Evolutionary conservation across 371 early-diverging fungal genomes (phyloP).

Genomic region (Apophysomyces sp.): DNA sequence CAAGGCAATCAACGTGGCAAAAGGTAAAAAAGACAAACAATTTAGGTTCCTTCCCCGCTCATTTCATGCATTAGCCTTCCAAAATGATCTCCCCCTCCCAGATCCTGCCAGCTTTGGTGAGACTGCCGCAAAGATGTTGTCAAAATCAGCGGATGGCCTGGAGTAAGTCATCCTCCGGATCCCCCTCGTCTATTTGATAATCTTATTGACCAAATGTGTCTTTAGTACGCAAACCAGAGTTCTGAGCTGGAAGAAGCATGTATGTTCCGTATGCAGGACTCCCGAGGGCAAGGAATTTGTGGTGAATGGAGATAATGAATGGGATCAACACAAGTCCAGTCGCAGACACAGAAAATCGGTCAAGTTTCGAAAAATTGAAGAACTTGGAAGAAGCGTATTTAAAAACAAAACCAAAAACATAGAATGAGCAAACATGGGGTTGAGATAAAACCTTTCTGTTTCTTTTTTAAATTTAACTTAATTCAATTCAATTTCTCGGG

Average conservation of each 20-base stretch:
- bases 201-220: slow-evolving; percentile 2
- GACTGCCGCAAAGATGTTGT: slow-evolving; percentile 37
- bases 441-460: neutral
- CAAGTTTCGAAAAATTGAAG: slow-evolving; percentile 24
- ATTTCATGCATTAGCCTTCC: slow-evolving; percentile 22
- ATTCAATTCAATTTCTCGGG: no score
- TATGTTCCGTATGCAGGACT: slow-evolving; percentile 60
- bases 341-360: slow-evolving; percentile 57
- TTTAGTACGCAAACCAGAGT: slow-evolving; percentile 49
- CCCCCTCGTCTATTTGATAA: neutral
- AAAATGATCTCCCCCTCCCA: slow-evolving; percentile 29
- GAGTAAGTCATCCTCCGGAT: slow-evolving; percentile 22
- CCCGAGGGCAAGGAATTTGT: slow-evolving; percentile 44
- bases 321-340: slow-evolving; percentile 64
- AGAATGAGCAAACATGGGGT: neutral
- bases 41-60: neutral
- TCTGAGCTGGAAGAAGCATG: slow-evolving; percentile 61
- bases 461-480: no score
- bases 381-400: neutral
- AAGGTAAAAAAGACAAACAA: slow-evolving; percentile 27
- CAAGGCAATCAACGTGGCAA: slow-evolving; percentile 50
- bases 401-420: neutral
- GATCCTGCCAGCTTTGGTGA: slow-evolving; percentile 36
- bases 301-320: slow-evolving; percentile 70
- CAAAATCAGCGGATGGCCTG: slow-evolving; percentile 17